Evolutionary conservation across 805 yeast species (phyloP).

Genomic region (Kazachstania kunashirensis): DNA sequence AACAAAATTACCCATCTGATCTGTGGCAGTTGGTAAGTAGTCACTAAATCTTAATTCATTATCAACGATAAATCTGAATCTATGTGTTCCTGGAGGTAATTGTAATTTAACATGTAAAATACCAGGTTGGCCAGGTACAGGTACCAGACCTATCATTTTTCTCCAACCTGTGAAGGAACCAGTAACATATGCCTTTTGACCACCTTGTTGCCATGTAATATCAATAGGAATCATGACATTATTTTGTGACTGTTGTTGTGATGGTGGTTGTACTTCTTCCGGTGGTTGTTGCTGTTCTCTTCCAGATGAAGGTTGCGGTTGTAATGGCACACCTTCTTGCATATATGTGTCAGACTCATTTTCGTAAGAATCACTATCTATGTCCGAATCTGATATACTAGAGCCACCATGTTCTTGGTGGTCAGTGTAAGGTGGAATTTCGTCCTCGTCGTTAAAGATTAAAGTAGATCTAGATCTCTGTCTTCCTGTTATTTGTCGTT

Average conservation of each 20-base stretch:
- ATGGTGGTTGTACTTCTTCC: constrained; percentile 1
- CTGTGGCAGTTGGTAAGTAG: constrained; percentile 90
- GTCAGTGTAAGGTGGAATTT: constrained; percentile 36
- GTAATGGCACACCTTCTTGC: background rate
- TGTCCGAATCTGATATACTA: constrained; percentile 11
- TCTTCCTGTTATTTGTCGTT: constrained; percentile 34
- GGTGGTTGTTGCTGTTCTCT: constrained; percentile 3
- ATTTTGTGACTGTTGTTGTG: background rate
- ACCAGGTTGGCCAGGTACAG: constrained; percentile 29
- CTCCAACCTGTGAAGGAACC: constrained; percentile 98
- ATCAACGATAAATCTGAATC: constrained; percentile 89
- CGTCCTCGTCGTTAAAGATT: constrained; percentile 54
- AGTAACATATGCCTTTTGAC: constrained; percentile 86
- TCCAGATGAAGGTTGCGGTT: background rate
- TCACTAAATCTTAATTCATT: constrained; percentile 86
- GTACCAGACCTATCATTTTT: constrained; percentile 82
- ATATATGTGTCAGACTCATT: constrained; percentile 7
- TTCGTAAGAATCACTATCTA: constrained; percentile 15
- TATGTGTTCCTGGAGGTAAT: constrained; percentile 82
- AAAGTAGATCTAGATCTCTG: constrained; percentile 47
- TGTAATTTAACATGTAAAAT: constrained; percentile 58
- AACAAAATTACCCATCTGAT: constrained; percentile 91
- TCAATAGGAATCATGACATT: constrained; percentile 42
- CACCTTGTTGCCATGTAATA: constrained; percentile 94
- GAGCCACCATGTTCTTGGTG: constrained; percentile 20